Conservation (phyloP, 192 early-diverging fungal genomes). For the Entomortierella lignicola region DNA sequence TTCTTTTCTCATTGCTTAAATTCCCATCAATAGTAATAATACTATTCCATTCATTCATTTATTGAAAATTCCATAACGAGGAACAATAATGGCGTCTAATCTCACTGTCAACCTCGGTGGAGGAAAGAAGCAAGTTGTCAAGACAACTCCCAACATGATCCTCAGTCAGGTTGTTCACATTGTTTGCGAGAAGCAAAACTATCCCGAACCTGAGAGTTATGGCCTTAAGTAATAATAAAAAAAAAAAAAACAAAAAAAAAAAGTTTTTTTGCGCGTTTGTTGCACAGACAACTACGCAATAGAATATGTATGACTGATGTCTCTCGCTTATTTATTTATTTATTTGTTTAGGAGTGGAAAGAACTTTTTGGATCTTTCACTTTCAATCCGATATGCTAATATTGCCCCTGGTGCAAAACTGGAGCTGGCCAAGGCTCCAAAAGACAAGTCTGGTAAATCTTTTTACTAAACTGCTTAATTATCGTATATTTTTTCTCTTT, state of each 20-base stretch:
- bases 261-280: neutral
- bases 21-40: neutral
- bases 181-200: slow-evolving; percentile 70
- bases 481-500: neutral
- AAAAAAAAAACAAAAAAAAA: neutral
- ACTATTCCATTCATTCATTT: too few relatives aligned
- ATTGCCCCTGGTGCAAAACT: slow-evolving; percentile 84
- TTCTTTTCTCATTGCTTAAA: neutral
- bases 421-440: slow-evolving; percentile 55
- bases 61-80: too few relatives aligned
- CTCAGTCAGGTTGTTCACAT: slow-evolving; percentile 72
- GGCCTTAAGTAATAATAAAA: slow-evolving; percentile 64
- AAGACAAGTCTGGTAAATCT: slow-evolving; percentile 49
- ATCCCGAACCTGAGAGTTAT: slow-evolving; percentile 65
- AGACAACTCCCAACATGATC: slow-evolving; percentile 81
- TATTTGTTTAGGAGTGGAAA: slow-evolving; percentile 57
- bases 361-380: slow-evolving; percentile 74
- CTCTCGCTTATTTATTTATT: neutral
- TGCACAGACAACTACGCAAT: neutral
- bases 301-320: neutral
- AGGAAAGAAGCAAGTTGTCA: slow-evolving; percentile 64
- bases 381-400: slow-evolving; percentile 84
- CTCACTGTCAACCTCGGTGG: slow-evolving; percentile 65
- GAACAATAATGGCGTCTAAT: slow-evolving; percentile 73
- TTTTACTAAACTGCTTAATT: neutral